Conservation (phyloP, 2,329 filamentous ascomycete species). For the Alternaria sp. region DNA sequence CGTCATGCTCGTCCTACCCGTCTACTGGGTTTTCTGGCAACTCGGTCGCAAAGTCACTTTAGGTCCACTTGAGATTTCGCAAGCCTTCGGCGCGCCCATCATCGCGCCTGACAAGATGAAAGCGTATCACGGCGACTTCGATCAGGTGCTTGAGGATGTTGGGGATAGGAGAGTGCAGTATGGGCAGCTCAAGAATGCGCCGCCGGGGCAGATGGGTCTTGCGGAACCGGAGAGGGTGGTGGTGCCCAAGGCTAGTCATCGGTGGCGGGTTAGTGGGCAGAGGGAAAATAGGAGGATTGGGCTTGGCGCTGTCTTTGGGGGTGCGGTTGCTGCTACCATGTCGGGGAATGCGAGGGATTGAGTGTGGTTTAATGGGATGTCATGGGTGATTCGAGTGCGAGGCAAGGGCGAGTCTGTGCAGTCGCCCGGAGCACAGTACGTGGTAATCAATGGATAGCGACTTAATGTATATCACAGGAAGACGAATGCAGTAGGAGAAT, state of each 20-base stretch:
- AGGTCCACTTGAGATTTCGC: slow-evolving; percentile 45
- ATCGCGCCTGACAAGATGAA: slow-evolving; percentile 23
- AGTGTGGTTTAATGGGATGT: not conserved
- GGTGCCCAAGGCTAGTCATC: not conserved
- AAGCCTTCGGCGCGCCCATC: slow-evolving; percentile 41
- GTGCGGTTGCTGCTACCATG: slow-evolving; percentile 16
- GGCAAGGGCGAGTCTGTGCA: not conserved
- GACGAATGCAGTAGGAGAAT: not conserved
- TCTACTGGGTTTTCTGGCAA: slow-evolving; percentile 47
- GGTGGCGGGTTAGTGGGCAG: not conserved
- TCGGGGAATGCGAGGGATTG: slow-evolving; percentile 8
- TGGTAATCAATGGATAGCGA: not conserved
- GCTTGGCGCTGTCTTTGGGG: slow-evolving; percentile 18
- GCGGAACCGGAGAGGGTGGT: slow-evolving; percentile 26
- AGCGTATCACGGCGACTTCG: slow-evolving; percentile 29
- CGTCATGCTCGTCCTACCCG: slow-evolving; percentile 41
- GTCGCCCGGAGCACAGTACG: not conserved
- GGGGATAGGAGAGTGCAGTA: slow-evolving; percentile 27
- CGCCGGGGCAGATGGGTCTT: slow-evolving; percentile 28
- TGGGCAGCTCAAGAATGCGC: slow-evolving; percentile 23
- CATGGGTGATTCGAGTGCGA: not conserved
- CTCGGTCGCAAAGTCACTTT: slow-evolving; percentile 45
- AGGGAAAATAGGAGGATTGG: slow-evolving; percentile 11
- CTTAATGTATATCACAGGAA: rapidly evolving
- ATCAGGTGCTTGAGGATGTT: slow-evolving; percentile 27